Conservation (phyloP, 2,329 filamentous ascomycete genomes). For the Trichoderma gracile region DNA sequence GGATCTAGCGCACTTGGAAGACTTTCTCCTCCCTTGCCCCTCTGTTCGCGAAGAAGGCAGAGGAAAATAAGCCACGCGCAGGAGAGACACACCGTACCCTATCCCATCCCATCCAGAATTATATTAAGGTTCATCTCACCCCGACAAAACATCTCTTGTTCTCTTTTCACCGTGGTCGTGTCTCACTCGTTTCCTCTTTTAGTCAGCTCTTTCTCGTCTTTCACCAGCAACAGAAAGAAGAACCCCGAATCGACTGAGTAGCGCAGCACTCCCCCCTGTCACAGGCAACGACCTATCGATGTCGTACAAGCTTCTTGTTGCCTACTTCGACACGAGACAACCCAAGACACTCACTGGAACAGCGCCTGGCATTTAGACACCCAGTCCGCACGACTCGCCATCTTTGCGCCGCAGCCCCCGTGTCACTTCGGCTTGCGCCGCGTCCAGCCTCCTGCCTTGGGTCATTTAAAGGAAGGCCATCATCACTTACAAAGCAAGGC, state of each 20-base stretch:
- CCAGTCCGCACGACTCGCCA: slow-evolving; percentile 8
- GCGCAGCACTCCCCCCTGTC: slow-evolving; percentile 4
- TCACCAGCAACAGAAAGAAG: neutral
- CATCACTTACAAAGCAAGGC: neutral
- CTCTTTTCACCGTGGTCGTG: neutral
- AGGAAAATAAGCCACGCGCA: slow-evolving; percentile 11
- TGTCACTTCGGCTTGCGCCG: slow-evolving; percentile 13
- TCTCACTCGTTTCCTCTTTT: slow-evolving; percentile 2
- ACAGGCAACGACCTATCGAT: slow-evolving; percentile 14
- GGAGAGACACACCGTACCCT: slow-evolving; percentile 11
- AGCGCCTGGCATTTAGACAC: slow-evolving; percentile 3
- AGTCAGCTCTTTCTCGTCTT: slow-evolving; percentile 1
- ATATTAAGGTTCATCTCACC: slow-evolving; percentile 27
- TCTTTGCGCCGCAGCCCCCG: neutral
- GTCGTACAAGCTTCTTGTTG: slow-evolving; percentile 7
- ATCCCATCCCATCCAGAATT: slow-evolving; percentile 24
- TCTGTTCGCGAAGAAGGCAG: slow-evolving; percentile 8
- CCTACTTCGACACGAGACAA: slow-evolving; percentile 14
- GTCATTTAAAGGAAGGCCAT: slow-evolving; percentile 1
- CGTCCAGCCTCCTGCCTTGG: slow-evolving; percentile 2
- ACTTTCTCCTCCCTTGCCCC: slow-evolving; percentile 11
- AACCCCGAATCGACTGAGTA: slow-evolving; percentile 5
- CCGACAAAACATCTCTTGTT: neutral
- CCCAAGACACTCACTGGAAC: slow-evolving; percentile 7
- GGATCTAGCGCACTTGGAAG: slow-evolving; percentile 23